phyloP scores from a whole-genome alignment of 306 rosid species.

The Quercus parvula region DNA sequence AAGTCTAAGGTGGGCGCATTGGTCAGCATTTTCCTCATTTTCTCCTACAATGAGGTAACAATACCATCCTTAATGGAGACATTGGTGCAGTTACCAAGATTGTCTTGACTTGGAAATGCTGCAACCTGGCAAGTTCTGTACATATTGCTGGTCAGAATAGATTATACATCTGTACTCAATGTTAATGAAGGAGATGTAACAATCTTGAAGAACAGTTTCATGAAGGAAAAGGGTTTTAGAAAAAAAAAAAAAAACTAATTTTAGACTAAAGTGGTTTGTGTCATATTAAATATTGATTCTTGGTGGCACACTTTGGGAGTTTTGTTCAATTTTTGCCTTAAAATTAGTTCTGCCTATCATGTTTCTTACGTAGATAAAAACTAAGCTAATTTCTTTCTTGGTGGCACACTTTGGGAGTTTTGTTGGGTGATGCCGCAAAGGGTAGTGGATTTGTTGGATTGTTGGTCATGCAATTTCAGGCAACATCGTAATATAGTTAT shows the following conservation, averaged over 20 bases:
- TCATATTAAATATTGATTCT: background rate
- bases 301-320: conserved; percentile 5
- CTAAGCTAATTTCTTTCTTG: background rate
- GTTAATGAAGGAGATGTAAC: background rate
- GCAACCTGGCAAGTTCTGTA: background rate
- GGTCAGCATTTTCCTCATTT: background rate
- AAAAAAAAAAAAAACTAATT: background rate
- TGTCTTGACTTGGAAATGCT: background rate
- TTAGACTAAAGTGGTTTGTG: background rate
- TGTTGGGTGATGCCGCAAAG: no score
- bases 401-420: no score
- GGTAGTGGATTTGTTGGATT: no score
- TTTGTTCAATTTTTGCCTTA: conserved; percentile 7
- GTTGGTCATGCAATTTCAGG: no score
- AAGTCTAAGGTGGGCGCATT: background rate
- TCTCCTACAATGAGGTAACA: background rate
- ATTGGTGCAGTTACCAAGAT: background rate
- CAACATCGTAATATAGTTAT: no score
- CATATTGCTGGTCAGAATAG: background rate
- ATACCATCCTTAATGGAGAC: background rate
- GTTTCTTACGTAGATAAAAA: background rate
- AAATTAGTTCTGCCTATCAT: background rate
- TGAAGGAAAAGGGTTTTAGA: background rate
- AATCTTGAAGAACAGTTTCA: background rate
- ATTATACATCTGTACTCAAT: background rate